Base-by-base conservation (phyloP, 2,329 filamentous ascomycete genomes). In the Ustilaginoidea virens region DNA sequence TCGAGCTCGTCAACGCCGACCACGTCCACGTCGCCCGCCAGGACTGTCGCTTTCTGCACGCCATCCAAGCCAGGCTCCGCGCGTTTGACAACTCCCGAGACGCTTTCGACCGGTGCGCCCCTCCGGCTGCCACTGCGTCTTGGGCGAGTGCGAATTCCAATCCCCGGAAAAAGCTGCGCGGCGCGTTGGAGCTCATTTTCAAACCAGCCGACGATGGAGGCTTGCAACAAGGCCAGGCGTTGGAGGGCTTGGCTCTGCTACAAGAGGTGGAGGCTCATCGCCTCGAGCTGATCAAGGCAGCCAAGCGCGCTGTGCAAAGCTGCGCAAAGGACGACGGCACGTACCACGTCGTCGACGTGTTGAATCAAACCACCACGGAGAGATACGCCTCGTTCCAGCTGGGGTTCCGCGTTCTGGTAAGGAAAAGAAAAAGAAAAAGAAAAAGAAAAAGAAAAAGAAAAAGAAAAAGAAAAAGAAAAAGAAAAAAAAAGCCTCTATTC, bases 261-360 rank as follows among this genome's bases (percentile, higher is more conserved):
- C 49, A 55, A 32, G 37, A 40, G 8, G 39, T 50, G 27, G 53
- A 56, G 29, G 31, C 41, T 18, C 48, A 52, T 23, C 46, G 52
- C 5, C 37, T 42, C n/a, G n/a, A n/a, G n/a, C n/a, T n/a, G n/a
- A n/a, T n/a, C n/a, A n/a, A n/a, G n/a, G n/a, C n/a, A n/a, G n/a
- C n/a, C n/a, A n/a, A n/a, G 11, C 39, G 39, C 7, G 36, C 52
- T 5, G 27, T 52, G 6, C 31, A 37, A 11, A 39, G 38, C 5
- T 30, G 23, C 14, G 14, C 30, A 3, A 23, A 31, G 8, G 30
- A 34, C 4, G 34, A 41, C 11, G 32, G 33, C 3, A 36, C 38
- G 5, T 18, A 33, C 1, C 34, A 37, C 15, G 27, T 49, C 14
- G 30, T 53, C 7, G 36, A 51, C 10, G 47, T 47, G 24, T 42